These are phyloP conservation scores for Ceratobasidium sp. DNA, from an alignment of 1,284 basidiomycete species.

Conservation along the genomic window DNA sequence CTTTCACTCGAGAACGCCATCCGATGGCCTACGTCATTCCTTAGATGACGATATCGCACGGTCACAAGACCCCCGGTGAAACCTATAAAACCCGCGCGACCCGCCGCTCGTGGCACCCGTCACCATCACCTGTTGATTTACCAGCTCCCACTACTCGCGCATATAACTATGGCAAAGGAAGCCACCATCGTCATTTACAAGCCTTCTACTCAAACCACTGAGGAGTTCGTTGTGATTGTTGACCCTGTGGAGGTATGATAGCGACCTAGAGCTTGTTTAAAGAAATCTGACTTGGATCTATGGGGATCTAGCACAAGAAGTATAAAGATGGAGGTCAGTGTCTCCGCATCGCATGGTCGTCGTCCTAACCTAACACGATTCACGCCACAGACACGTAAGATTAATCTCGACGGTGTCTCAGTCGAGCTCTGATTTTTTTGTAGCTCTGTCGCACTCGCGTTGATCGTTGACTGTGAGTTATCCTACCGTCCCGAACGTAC, in stretches of 20 bases:
- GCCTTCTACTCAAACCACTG: conserved; percentile 69
- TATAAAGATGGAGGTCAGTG: conserved; percentile 76
- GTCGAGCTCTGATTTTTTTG: conserved; percentile 40
- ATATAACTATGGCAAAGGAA: conserved; percentile 35
- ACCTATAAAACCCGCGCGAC: conserved; percentile 16
- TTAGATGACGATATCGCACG: conserved; percentile 3
- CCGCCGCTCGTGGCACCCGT: neutral
- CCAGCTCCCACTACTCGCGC: neutral
- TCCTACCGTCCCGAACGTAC: conserved; percentile 3
- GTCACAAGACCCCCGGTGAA: conserved; percentile 28
- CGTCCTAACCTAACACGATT: conserved; percentile 46
- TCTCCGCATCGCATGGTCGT: conserved; percentile 45
- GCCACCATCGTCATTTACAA: conserved; percentile 67
- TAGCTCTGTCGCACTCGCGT: conserved; percentile 69
- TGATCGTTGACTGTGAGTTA: conserved; percentile 75
- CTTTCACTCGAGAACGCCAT: neutral
- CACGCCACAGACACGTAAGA: conserved; percentile 68
- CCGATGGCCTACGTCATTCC: conserved; percentile 24
- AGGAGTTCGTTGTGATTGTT: conserved; percentile 73
- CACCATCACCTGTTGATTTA: neutral
- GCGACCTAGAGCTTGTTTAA: neutral
- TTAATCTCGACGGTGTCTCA: neutral
- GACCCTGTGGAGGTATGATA: conserved; percentile 66
- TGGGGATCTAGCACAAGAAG: conserved; percentile 65
- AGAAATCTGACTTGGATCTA: conserved; percentile 41